Conservation (phyloP, 257 asterid genomes). For the Nicotiana obtusifolia region DNA sequence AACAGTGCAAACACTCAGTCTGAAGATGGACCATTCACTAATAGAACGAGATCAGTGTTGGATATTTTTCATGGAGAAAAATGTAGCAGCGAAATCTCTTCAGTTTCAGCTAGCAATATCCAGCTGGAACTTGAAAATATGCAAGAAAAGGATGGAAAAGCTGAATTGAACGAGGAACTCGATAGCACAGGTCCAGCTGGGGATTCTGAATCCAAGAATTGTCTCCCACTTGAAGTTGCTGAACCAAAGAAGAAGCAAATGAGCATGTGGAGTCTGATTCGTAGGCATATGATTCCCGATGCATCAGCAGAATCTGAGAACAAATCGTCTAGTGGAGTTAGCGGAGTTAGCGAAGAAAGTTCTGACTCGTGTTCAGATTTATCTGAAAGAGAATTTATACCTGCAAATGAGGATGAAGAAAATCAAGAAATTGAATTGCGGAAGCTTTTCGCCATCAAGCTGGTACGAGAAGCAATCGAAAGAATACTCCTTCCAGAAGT, state of each 20-base stretch:
- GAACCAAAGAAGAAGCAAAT: slow-evolving; percentile 17
- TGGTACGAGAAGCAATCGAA: slow-evolving; percentile 92
- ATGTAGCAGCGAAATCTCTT: slow-evolving; percentile 15
- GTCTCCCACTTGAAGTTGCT: slow-evolving; percentile 1
- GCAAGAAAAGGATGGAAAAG: slow-evolving; percentile 17
- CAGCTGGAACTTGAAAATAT: not conserved
- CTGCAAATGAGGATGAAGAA: slow-evolving; percentile 28
- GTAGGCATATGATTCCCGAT: slow-evolving; percentile 28
- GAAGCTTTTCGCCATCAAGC: slow-evolving; percentile 70
- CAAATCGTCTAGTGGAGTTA: not conserved
- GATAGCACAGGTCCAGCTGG: slow-evolving; percentile 11
- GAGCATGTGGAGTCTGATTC: slow-evolving; percentile 42
- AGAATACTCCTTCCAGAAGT: slow-evolving; percentile 94
- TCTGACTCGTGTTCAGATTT: slow-evolving; percentile 9
- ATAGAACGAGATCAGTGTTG: slow-evolving; percentile 1
- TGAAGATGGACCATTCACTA: slow-evolving; percentile 17
- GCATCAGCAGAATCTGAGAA: slow-evolving; percentile 19
- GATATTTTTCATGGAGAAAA: slow-evolving; percentile 21
- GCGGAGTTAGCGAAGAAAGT: slow-evolving; percentile 15
- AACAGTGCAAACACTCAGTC: not conserved
- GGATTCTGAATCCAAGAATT: slow-evolving; percentile 16
- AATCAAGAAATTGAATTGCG: slow-evolving; percentile 57
- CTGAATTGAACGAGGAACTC: slow-evolving; percentile 15
- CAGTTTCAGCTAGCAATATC: slow-evolving; percentile 26
- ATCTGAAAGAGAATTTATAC: slow-evolving; percentile 23